phyloP scores from a whole-genome alignment of 2,329 filamentous ascomycete genomes.

The Falciphora oryzae region DNA sequence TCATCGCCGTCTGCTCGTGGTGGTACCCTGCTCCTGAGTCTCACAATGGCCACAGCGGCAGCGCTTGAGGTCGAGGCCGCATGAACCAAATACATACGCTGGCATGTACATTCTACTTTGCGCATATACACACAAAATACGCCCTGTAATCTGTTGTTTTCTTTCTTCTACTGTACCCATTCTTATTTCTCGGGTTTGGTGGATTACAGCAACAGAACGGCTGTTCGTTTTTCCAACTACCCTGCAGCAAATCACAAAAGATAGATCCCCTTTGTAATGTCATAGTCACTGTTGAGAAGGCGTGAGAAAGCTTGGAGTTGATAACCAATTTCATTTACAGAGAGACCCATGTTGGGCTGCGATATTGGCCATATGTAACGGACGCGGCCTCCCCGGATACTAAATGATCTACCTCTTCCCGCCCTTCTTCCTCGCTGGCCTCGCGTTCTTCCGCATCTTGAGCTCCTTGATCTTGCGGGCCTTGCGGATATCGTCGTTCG shows the following conservation, averaged over 20 bases:
- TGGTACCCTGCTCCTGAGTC: constrained; percentile 24
- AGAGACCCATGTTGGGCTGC: no score
- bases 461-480: constrained; percentile 70
- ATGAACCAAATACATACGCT: neutral
- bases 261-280: no score
- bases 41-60: neutral
- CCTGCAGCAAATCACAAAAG: no score
- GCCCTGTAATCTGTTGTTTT: neutral
- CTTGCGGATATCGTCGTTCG: constrained; percentile 78
- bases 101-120: neutral
- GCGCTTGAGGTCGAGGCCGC: neutral
- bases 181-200: no score
- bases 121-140: neutral
- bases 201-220: no score
- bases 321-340: no score
- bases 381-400: neutral
- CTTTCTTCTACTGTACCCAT: neutral
- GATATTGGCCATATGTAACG: no score
- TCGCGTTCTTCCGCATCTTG: constrained; percentile 79
- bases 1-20: constrained; percentile 66
- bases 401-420: constrained; percentile 3
- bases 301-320: no score
- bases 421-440: constrained; percentile 49
- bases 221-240: no score
- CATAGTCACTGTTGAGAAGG: no score